phyloP scores from a whole-genome alignment of 768 basidiomycete species.

The Hemileccinum rubropunctum region DNA sequence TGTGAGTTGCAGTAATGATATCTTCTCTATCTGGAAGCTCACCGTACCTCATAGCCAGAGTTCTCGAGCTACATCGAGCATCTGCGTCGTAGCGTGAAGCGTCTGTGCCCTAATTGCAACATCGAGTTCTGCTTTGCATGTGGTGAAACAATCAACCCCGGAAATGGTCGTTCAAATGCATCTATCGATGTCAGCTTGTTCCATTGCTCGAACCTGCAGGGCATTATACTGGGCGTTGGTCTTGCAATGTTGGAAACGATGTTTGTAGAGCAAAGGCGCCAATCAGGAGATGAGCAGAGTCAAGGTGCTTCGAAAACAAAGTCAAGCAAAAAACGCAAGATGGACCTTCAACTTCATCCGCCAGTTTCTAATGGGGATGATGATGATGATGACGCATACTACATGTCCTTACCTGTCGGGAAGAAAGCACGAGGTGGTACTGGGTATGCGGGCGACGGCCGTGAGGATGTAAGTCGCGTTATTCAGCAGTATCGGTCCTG shows the following conservation, averaged over 20 bases:
- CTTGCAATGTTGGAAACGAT: slow-evolving; percentile 79
- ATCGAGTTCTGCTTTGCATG: slow-evolving; percentile 71
- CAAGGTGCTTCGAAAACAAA: slow-evolving; percentile 27
- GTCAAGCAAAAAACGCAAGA: slow-evolving; percentile 42
- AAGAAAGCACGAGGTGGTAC: slow-evolving; percentile 77
- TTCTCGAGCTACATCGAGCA: slow-evolving; percentile 70
- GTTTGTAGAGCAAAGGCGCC: slow-evolving; percentile 55
- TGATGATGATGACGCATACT: slow-evolving; percentile 55
- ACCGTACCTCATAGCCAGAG: slow-evolving; percentile 48
- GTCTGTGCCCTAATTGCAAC: slow-evolving; percentile 61
- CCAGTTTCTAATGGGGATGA: slow-evolving; percentile 36
- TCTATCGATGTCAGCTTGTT: slow-evolving; percentile 61
- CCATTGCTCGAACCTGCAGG: slow-evolving; percentile 89
- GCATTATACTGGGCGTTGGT: slow-evolving; percentile 87
- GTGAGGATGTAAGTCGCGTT: slow-evolving; percentile 72
- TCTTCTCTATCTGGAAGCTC: slow-evolving; percentile 6
- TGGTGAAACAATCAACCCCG: slow-evolving; percentile 56
- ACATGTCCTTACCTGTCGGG: slow-evolving; percentile 40
- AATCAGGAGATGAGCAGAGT: slow-evolving; percentile 26
- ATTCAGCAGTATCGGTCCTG: background rate
- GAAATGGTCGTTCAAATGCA: slow-evolving; percentile 43
- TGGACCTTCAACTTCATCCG: slow-evolving; percentile 26
- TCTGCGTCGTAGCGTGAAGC: slow-evolving; percentile 54
- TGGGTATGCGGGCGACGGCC: slow-evolving; percentile 81
- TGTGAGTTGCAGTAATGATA: slow-evolving; percentile 46